These are phyloP conservation scores for Backusella liffmaniae DNA, from an alignment of 192 early-diverging fungal genomes.

Conservation along the genomic window DNA sequence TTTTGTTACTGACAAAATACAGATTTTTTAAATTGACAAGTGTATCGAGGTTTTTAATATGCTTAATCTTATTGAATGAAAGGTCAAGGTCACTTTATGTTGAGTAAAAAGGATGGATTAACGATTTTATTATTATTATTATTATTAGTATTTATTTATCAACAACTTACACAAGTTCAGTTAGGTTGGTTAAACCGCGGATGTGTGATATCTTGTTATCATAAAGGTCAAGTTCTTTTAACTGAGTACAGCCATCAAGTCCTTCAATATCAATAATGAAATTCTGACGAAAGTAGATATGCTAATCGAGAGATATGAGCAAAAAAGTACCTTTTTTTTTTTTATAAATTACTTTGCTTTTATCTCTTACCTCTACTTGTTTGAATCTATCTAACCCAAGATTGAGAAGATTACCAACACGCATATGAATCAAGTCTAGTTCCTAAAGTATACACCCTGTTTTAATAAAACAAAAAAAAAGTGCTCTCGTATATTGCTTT, in stretches of 20 bases:
- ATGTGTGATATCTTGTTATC: constrained; percentile 89
- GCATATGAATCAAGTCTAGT: constrained; percentile 66
- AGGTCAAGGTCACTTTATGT: constrained; percentile 65
- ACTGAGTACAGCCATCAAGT: constrained; percentile 47
- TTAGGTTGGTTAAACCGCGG: constrained; percentile 58
- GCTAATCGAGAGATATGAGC: constrained; percentile 41
- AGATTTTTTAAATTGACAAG: constrained; percentile 68
- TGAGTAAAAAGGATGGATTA: neutral
- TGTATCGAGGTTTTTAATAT: constrained; percentile 65
- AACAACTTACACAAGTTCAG: constrained; percentile 55
- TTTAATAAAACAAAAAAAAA: neutral
- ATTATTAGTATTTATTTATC: neutral
- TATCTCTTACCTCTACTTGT: constrained; percentile 57
- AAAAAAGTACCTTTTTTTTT: neutral
- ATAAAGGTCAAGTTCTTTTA: constrained; percentile 91
- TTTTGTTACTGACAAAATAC: constrained; percentile 94
- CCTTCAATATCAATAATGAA: constrained; percentile 68
- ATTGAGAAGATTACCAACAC: constrained; percentile 52
- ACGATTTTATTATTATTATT: no score
- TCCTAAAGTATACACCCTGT: constrained; percentile 43
- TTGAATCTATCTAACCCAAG: constrained; percentile 62
- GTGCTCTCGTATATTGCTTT: neutral
- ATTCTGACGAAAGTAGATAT: constrained; percentile 82
- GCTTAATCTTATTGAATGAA: constrained; percentile 94
- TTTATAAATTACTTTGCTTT: neutral